A percentile compares a stretch with the other conserved stretches of the same genome.
These are phyloP conservation scores for Claviceps humidiphila DNA, from an alignment of 2,329 filamentous ascomycete genomes.

Conservation along the genomic window DNA sequence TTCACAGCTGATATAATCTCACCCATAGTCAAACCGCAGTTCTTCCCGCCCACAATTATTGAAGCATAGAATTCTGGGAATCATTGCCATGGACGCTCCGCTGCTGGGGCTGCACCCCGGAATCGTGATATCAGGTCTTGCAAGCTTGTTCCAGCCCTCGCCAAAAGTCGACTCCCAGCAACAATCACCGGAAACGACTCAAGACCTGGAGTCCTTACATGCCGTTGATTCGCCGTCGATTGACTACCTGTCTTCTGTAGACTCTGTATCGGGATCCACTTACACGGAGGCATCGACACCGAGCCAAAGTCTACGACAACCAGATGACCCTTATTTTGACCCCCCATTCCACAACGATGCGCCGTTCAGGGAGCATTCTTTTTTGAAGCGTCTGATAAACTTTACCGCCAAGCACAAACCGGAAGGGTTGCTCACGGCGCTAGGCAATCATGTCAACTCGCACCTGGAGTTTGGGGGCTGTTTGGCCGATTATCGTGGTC, in stretches of 20 bases:
- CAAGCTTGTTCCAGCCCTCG: constrained; percentile 55
- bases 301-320: constrained; percentile 6
- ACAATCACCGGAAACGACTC: neutral
- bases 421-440: constrained; percentile 56
- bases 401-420: constrained; percentile 70
- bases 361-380: constrained; percentile 52
- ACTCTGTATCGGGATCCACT: constrained; percentile 4
- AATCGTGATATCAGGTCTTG: constrained; percentile 68
- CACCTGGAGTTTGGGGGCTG: constrained; percentile 75
- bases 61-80: constrained; percentile 66
- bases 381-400: constrained; percentile 54
- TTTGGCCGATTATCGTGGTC: constrained; percentile 59
- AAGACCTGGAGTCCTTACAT: neutral
- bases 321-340: constrained; percentile 55
- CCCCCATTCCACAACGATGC: constrained; percentile 65
- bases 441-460: constrained; percentile 60
- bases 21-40: constrained; percentile 19
- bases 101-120: constrained; percentile 83
- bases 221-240: constrained; percentile 5
- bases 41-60: constrained; percentile 30
- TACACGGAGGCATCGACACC: neutral
- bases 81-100: constrained; percentile 72
- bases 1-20: neutral
- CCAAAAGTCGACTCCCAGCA: constrained; percentile 11
- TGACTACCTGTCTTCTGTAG: constrained; percentile 9